These are phyloP conservation scores for Pseudocohnilembus persalinus DNA, from an alignment of 169 alveolate species.

Conservation along the genomic window DNA sequence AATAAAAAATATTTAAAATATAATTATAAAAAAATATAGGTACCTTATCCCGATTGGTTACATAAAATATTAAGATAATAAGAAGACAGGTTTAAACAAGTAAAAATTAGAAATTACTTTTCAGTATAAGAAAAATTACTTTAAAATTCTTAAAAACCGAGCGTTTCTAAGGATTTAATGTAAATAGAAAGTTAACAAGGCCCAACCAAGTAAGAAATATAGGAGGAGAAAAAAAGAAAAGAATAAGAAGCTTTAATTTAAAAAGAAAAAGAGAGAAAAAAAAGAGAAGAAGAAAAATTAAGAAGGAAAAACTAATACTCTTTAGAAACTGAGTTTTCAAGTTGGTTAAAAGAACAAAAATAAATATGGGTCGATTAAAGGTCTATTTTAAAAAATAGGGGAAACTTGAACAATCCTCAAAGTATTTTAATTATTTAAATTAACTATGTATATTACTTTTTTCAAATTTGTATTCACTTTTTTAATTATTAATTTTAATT, in stretches of 20 bases:
- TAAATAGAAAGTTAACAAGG: not conserved
- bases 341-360: slow-evolving; percentile 31
- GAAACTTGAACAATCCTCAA: slow-evolving; percentile 39
- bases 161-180: slow-evolving; percentile 47
- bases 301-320: slow-evolving; percentile 38
- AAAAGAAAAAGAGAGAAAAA: slow-evolving; percentile 31
- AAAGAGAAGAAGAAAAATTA: slow-evolving; percentile 24
- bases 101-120: slow-evolving; percentile 46
- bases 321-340: slow-evolving; percentile 48
- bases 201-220: slow-evolving; percentile 22
- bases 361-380: slow-evolving; percentile 32
- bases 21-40: slow-evolving; percentile 28
- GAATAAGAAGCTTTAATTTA: not conserved
- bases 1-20: too few relatives aligned
- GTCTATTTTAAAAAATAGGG: slow-evolving; percentile 33
- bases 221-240: slow-evolving; percentile 15
- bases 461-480: too few relatives aligned
- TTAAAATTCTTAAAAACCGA: slow-evolving; percentile 39
- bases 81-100: slow-evolving; percentile 61
- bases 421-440: too few relatives aligned
- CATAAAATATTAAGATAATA: slow-evolving; percentile 65
- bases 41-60: slow-evolving; percentile 96
- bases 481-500: too few relatives aligned
- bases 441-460: too few relatives aligned
- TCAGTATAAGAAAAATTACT: slow-evolving; percentile 34